Percentiles rank a stretch among this genome's conserved stretches.
These are phyloP conservation scores for Sindora glabra DNA, from an alignment of 306 rosid species.

Conservation along the genomic window DNA sequence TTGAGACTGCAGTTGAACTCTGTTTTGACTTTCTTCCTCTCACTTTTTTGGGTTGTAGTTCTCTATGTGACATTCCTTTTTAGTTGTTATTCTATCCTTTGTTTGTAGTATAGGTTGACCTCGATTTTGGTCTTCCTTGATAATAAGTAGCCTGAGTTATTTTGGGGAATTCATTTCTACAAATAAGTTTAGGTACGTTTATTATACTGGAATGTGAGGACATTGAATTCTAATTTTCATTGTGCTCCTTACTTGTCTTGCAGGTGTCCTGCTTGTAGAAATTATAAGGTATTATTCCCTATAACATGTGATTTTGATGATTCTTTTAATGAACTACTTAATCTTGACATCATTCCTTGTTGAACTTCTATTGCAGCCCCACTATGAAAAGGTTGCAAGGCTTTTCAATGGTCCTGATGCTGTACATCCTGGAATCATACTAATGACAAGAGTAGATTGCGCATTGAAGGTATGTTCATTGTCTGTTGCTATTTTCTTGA, in stretches of 20 bases:
- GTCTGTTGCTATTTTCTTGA: background rate
- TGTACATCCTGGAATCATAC: constrained; percentile 80
- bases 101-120: no score
- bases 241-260: constrained; percentile 14
- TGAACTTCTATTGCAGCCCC: constrained; percentile 65
- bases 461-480: constrained; percentile 59
- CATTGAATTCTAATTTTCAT: constrained; percentile 8
- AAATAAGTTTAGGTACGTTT: background rate
- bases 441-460: constrained; percentile 96
- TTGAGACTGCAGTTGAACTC: no score
- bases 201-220: background rate
- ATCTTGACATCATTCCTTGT: constrained; percentile 10
- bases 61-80: no score
- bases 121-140: background rate
- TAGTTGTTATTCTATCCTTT: no score
- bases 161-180: background rate
- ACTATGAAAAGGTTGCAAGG: constrained; percentile 91
- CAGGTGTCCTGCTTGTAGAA: constrained; percentile 99
- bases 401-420: constrained; percentile 93
- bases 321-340: background rate
- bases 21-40: no score
- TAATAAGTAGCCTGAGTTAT: no score
- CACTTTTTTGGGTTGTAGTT: no score
- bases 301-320: background rate
- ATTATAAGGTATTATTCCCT: constrained; percentile 66